Percentiles rank a stretch among this genome's conserved stretches.
Evolutionary conservation across 2,329 filamentous ascomycete species (phyloP).

Genomic region (Rhynchosporium secalis): DNA sequence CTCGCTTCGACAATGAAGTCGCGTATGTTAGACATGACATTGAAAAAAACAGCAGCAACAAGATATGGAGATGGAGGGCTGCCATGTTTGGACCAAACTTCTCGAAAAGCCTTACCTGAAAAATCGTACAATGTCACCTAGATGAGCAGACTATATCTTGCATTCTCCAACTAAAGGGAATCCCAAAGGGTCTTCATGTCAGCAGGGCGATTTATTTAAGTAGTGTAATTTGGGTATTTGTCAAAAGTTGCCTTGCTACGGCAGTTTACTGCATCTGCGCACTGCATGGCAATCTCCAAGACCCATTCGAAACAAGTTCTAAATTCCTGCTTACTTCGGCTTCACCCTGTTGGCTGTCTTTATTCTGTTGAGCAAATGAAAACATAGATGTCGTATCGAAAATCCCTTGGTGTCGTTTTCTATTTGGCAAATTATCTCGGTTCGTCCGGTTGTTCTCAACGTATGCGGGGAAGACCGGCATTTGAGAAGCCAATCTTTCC

Average conservation of each 20-base stretch:
- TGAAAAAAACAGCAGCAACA: background rate
- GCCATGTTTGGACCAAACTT: background rate
- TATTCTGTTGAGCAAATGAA: background rate
- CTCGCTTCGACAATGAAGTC: constrained; percentile 5
- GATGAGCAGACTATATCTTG: background rate
- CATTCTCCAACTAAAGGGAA: background rate
- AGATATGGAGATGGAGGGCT: background rate
- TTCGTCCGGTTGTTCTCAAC: constrained; percentile 1
- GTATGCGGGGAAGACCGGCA: background rate
- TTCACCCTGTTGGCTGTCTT: background rate
- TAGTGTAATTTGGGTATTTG: background rate
- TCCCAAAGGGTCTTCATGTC: background rate
- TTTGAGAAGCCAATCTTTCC: background rate
- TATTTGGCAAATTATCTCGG: background rate
- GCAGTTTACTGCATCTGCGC: background rate
- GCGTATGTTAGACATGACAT: background rate
- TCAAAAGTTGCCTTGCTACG: background rate
- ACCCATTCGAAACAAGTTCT: background rate
- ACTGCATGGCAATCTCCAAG: background rate
- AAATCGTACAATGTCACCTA: background rate
- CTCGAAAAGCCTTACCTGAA: background rate
- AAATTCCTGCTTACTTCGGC: background rate
- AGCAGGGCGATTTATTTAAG: background rate
- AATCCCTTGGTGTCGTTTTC: background rate
- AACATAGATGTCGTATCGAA: background rate